These are phyloP conservation scores for Cladosporium sp. DNA, from an alignment of 2,329 filamentous ascomycete species.

Conservation along the genomic window DNA sequence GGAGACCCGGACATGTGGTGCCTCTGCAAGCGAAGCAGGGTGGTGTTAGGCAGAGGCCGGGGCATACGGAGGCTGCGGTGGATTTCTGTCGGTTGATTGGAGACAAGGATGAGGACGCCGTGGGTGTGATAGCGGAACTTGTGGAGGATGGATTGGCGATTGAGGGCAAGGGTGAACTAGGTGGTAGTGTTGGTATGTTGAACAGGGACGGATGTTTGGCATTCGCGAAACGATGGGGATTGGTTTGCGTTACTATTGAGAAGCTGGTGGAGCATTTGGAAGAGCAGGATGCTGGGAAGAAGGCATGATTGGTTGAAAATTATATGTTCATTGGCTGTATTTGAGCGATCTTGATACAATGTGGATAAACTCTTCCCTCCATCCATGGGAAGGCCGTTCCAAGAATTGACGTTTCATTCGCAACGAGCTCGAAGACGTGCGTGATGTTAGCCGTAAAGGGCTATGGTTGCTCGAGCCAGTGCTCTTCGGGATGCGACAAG, in stretches of 20 bases:
- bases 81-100: slow-evolving; percentile 86
- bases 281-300: slow-evolving; percentile 58
- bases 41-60: slow-evolving; percentile 72
- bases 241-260: slow-evolving; percentile 94
- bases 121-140: slow-evolving; percentile 84
- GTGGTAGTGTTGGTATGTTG: slow-evolving; percentile 77
- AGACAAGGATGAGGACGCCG: slow-evolving; percentile 65
- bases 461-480: too few species aligned
- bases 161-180: slow-evolving; percentile 61
- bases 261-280: slow-evolving; percentile 78
- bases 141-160: slow-evolving; percentile 79
- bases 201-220: slow-evolving; percentile 78
- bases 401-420: too few species aligned
- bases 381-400: too few species aligned
- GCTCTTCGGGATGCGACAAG: too few species aligned
- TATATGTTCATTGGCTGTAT: neutral
- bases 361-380: neutral
- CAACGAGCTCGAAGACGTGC: too few species aligned
- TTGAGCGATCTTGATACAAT: neutral
- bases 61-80: slow-evolving; percentile 90
- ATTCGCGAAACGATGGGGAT: slow-evolving; percentile 82
- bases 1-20: slow-evolving; percentile 84
- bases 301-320: slow-evolving; percentile 9
- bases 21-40: slow-evolving; percentile 75
- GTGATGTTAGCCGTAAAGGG: too few species aligned